Base-by-base conservation (phyloP, 2,329 filamentous ascomycete genomes). In the Tolypocladium paradoxum region DNA sequence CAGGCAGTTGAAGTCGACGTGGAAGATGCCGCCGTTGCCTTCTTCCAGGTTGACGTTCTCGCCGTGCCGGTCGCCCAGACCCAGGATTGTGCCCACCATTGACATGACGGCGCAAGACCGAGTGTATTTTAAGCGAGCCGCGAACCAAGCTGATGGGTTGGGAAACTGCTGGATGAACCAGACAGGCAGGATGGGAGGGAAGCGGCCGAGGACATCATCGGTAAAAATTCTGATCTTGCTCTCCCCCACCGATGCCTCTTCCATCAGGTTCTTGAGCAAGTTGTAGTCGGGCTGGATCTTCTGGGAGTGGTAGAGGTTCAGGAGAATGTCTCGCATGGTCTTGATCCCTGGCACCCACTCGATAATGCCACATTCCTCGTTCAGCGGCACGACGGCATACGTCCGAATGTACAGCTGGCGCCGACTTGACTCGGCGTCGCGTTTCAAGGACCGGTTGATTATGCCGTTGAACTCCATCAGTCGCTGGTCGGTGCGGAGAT, bases 381-480 rank as follows among this genome's bases (percentile, higher is more conserved):
- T 97, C 48, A 99, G 75, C 2, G 93, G 95, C 5, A 92, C 96
- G 14, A 99, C 95, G 7, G 90, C 90, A 62, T 99, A 99, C 0
- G 93, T 99, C 64, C 91, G 90, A 70, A 99, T 96, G 67, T 95
- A 95, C 53, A 99, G 78, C 58, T 93, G 88, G 18, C 93, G 83
- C 66, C 89, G 87, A 68, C 88, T 95, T 18, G 90, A 88, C 65
- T 96, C 91, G 2, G 91, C 85, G 63, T 97, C 91, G 56, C 88
- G 84, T 65, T 96, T 96, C 53, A 99, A 73, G 3, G 92, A 90
- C 55, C 93, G 82, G 67, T 99, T 99, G 74, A 99, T 97, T 82
- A 97, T 93, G 47, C 87, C 84, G 67, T 97, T 99, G 76, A 99
- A 99, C 66, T 99, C 95, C 91, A 99, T 99, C 22, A 99, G 83